Base-by-base conservation (phyloP, 805 yeast genomes). In the Ogataea pilisensis region DNA sequence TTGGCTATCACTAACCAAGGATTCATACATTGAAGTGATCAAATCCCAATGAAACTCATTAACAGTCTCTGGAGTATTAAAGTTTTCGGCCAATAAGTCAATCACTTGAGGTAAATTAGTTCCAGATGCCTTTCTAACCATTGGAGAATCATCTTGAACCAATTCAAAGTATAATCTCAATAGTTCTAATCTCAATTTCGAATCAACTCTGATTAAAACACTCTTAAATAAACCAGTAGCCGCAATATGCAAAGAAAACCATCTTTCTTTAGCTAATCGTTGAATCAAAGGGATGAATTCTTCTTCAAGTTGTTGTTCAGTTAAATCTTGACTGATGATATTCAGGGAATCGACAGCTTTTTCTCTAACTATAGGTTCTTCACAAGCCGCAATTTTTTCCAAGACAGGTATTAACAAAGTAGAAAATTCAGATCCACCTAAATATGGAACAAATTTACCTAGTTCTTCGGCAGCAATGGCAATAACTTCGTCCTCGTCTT, bases 401-500 rank as follows among this genome's bases (percentile, higher is more conserved):
- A 93, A 75, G 4, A 88, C 80, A 46, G 87, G 76, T 63, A 78
- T 65, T 37, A 85, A 61, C 31, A 74, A 56, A 25, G 78, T 69
- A 8, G 86, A 85, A 56, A 70, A 72, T 45, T 77, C 72, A 11
- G 75, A 52, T 42, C 99, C 99, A 35, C 99, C 99, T 42, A 93
- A 80, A 44, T 80, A 76, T 5, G 96, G 95, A 27, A 89, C 80
- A 61, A 93, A 91, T 42, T 78, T 76, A 35, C 95, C 95, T 53
- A 93, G 68, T 69, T 90, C 91, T 53, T 84, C 87, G 3, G 97
- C 97, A 48, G 95, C 74, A 17, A 89, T 91, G 2, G 96, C 87
- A 64, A 91, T 83, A 6, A 93, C 96, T 66, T 93, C 99, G 64
- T 93, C 99, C 66, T 93, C 99, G 61, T 95, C 99, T 55, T 93